Base-by-base conservation (phyloP, 2,329 filamentous ascomycete species). In the Metarhizium robertsii region DNA sequence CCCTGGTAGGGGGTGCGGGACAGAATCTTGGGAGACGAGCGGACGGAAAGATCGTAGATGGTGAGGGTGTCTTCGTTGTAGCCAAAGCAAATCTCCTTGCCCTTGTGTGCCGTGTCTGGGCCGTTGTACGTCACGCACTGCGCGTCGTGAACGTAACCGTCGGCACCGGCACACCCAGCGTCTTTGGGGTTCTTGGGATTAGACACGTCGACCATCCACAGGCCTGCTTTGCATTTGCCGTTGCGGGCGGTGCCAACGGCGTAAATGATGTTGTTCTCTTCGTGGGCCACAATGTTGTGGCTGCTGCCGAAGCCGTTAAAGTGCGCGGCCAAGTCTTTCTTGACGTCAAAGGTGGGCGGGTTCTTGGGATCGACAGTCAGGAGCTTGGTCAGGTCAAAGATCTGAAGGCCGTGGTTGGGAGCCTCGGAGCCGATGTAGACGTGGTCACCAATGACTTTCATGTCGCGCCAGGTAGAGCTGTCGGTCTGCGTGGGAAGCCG, bases 341-440 rank as follows among this genome's bases (percentile, higher is more conserved):
- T 61, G 11, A 64, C 65, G 60, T 61, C 63, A 50, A 72, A 74
- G n/a, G 59, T 61, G 54, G 62, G 64, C 36, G 67, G 72, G 16
- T 65, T 68, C 5, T 71, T 63, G 0, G 75, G 71, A 61, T 77
- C 67, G 49, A 80, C 65, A 14, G 67, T 66, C n/a, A 77, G 64
- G 3, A 82, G 71, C 68, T 69, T 83, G 59, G 70, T 77, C 71
- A 84, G 73, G 61, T 86, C 81, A 56, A 86, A 86, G 64, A 86
- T 78, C 66, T 86, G 83, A n/a, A 86, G 73, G 25, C 79, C 79
- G 60, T 85, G 82, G 45, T 68, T 66, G 6, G 65, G 62, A 1
- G 79, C 77, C 60, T 75, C 73, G 20, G 70, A 71, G 30, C 73
- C 73, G 13, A 75, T 72, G 57, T 74, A 63, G 32, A 63, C 65